A percentile compares a stretch with the other conserved stretches of the same genome.
Evolutionary conservation across 139 green algal species (phyloP).

Genomic region (Closterium sp.): DNA sequence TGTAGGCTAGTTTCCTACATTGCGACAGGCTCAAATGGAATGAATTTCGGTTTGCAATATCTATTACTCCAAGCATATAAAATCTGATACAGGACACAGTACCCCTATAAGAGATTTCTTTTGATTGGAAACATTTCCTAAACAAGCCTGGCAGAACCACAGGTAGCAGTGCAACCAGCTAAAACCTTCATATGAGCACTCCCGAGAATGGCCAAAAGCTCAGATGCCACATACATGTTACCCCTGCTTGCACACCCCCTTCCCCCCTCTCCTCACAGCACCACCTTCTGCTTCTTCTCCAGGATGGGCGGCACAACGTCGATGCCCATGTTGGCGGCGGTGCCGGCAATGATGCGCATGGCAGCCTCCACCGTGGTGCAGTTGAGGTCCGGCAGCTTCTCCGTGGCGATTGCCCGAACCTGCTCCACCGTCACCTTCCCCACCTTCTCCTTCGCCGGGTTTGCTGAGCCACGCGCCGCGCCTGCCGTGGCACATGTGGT

Average conservation of each 20-base stretch:
- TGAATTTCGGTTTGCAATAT: too few species aligned
- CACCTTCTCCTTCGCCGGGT: conserved; percentile 75
- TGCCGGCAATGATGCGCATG: conserved; percentile 88
- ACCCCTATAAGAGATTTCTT: too few species aligned
- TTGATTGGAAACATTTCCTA: too few species aligned
- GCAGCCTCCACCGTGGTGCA: conserved; percentile 82
- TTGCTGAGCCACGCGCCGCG: conserved; percentile 75
- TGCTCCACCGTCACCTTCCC: conserved; percentile 88
- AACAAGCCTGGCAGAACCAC: too few species aligned
- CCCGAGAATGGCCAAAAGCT: too few species aligned
- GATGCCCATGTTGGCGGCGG: conserved; percentile 96
- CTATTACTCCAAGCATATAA: too few species aligned
- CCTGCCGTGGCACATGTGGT: conserved; percentile 41
- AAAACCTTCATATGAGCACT: too few species aligned
- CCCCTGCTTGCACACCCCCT: not conserved
- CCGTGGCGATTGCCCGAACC: conserved; percentile 90
- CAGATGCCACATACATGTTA: not conserved
- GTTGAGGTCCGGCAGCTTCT: conserved; percentile 98
- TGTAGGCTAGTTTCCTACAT: too few species aligned
- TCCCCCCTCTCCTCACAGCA: conserved; percentile 1
- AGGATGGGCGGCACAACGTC: conserved; percentile 42
- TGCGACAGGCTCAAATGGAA: too few species aligned
- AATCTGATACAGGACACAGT: too few species aligned
- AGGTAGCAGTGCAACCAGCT: too few species aligned
- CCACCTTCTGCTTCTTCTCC: conserved; percentile 41